These are phyloP conservation scores for Diaporthe helianthi DNA, from an alignment of 2,329 filamentous ascomycete genomes.

Conservation along the genomic window DNA sequence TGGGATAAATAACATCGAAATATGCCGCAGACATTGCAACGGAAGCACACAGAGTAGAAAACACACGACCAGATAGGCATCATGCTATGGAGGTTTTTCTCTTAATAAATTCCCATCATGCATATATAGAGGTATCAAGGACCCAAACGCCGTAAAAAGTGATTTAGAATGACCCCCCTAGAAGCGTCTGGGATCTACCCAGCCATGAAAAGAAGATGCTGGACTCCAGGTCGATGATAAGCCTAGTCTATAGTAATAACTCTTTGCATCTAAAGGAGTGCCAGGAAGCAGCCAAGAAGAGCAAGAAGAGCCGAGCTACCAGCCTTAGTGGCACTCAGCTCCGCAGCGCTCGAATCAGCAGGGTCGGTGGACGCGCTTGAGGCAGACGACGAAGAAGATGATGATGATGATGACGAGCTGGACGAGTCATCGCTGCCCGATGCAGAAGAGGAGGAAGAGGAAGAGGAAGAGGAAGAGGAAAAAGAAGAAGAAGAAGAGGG, in stretches of 20 bases:
- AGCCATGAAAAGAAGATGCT: background rate
- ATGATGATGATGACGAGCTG: background rate
- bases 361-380: slow-evolving; percentile 1
- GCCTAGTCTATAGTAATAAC: background rate
- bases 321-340: background rate
- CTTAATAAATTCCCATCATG: background rate
- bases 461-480: slow-evolving; percentile 27
- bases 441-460: slow-evolving; percentile 6
- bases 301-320: background rate
- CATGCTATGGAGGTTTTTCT: background rate
- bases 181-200: background rate
- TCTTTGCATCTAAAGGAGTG: background rate
- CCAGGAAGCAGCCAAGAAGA: background rate
- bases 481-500: slow-evolving; percentile 22
- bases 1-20: background rate
- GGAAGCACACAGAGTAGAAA: too few species aligned
- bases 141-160: slow-evolving; percentile 11
- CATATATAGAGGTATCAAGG: slow-evolving; percentile 19
- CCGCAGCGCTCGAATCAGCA: background rate
- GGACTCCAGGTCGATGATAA: background rate
- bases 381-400: slow-evolving; percentile 5
- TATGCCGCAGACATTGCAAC: background rate
- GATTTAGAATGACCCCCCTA: background rate
- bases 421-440: background rate
- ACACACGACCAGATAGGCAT: background rate